phyloP scores from a whole-genome alignment of 2,329 filamentous ascomycete species.

The Piedraia hortae region DNA sequence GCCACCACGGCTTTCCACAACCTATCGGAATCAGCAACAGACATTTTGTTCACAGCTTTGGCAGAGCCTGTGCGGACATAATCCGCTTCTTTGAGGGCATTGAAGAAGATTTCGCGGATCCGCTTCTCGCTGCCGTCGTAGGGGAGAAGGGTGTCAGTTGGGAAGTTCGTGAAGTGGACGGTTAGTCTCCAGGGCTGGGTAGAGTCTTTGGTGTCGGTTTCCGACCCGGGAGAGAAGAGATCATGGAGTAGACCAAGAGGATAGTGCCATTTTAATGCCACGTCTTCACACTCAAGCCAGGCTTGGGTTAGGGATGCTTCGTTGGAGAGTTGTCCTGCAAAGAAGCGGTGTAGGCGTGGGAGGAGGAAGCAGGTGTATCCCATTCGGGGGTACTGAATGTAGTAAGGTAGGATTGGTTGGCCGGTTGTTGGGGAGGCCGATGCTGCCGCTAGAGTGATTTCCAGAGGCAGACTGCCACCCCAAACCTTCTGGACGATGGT shows the following conservation, averaged over 20 bases:
- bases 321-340: slow-evolving; percentile 28
- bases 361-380: slow-evolving; percentile 42
- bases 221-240: slow-evolving; percentile 28
- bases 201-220: slow-evolving; percentile 2
- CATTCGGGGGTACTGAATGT: slow-evolving; percentile 34
- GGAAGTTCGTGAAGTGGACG: slow-evolving; percentile 32
- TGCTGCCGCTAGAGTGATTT: slow-evolving; percentile 29
- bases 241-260: slow-evolving; percentile 42
- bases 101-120: slow-evolving; percentile 38
- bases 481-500: too few species aligned
- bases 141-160: slow-evolving; percentile 28
- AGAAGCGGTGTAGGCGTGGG: slow-evolving; percentile 34
- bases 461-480: slow-evolving; percentile 30
- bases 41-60: slow-evolving; percentile 70
- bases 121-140: slow-evolving; percentile 27
- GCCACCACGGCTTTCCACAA: slow-evolving; percentile 60
- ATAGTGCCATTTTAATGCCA: slow-evolving; percentile 46
- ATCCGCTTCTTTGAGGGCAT: slow-evolving; percentile 53
- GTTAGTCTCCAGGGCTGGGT: slow-evolving; percentile 30
- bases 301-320: slow-evolving; percentile 23
- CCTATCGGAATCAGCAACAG: slow-evolving; percentile 54
- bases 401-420: too few species aligned
- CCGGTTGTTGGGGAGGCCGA: too few species aligned
- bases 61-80: slow-evolving; percentile 70
- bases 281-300: slow-evolving; percentile 39